phyloP scores from a whole-genome alignment of 768 basidiomycete genomes.

The Russula brevipes region DNA sequence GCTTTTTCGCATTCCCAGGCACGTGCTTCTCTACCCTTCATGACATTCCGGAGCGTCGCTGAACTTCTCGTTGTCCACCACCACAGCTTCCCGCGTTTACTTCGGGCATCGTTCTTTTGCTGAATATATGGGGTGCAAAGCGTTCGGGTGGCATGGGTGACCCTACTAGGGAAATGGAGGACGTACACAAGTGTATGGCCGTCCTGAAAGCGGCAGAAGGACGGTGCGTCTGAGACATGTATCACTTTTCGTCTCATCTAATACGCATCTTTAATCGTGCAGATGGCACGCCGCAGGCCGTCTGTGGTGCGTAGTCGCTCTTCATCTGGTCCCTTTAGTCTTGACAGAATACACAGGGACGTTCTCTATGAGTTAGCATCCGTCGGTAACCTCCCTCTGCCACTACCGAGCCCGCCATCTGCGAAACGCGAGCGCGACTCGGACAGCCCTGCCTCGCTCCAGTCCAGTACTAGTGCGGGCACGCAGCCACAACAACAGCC shows the following conservation, averaged over 20 bases:
- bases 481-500: neutral
- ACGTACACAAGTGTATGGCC: slow-evolving; percentile 27
- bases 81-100: slow-evolving; percentile 33
- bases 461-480: slow-evolving; percentile 6
- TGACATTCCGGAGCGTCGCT: neutral
- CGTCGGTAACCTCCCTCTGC: slow-evolving; percentile 65
- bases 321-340: neutral
- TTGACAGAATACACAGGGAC: slow-evolving; percentile 43
- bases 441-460: slow-evolving; percentile 39
- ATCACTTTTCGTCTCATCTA: neutral
- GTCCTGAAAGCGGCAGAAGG: slow-evolving; percentile 22
- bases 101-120: slow-evolving; percentile 39
- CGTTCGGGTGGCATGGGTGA: slow-evolving; percentile 24
- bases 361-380: slow-evolving; percentile 67
- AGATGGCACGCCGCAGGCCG: slow-evolving; percentile 49
- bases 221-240: slow-evolving; percentile 5
- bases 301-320: slow-evolving; percentile 38
- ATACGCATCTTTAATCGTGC: neutral
- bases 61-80: slow-evolving; percentile 14
- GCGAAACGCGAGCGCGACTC: slow-evolving; percentile 61
- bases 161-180: slow-evolving; percentile 24
- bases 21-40: neutral
- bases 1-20: slow-evolving; percentile 21
- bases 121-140: slow-evolving; percentile 41
- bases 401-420: slow-evolving; percentile 46